Conservation (phyloP, 371 early-diverging fungal genomes). For the Syncephalastrum sp. region DNA sequence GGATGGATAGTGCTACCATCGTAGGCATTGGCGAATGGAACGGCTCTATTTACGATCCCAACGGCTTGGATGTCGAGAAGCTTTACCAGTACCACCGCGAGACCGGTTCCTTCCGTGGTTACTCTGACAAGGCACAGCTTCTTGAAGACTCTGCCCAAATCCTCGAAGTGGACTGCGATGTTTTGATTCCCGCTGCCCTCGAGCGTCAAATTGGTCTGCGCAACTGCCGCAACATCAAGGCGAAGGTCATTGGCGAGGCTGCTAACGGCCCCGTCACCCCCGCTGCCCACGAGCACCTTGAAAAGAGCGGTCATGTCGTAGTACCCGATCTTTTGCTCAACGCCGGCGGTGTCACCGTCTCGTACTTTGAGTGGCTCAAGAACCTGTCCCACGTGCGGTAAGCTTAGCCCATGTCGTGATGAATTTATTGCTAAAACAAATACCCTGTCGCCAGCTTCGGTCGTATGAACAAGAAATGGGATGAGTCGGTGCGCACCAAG, state of each 20-base stretch:
- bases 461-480: conserved; percentile 91
- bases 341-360: conserved; percentile 88
- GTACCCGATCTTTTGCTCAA: conserved; percentile 84
- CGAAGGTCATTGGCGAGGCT: conserved; percentile 87
- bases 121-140: conserved; percentile 60
- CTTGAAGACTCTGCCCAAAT: conserved; percentile 60
- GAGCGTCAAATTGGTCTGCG: conserved; percentile 84
- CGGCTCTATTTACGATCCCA: conserved; percentile 63
- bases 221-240: conserved; percentile 77
- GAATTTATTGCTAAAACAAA: no score
- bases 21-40: conserved; percentile 81
- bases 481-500: conserved; percentile 78
- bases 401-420: no score
- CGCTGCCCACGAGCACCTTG: conserved; percentile 72
- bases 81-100: conserved; percentile 66
- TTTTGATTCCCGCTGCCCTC: conserved; percentile 84
- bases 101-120: conserved; percentile 72
- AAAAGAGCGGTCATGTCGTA: conserved; percentile 65
- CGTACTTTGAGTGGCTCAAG: conserved; percentile 86
- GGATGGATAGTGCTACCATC: conserved; percentile 64
- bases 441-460: conserved; percentile 57
- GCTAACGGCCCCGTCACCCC: conserved; percentile 90
- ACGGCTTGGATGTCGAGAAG: conserved; percentile 75
- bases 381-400: conserved; percentile 76
- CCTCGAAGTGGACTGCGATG: conserved; percentile 83